Evolutionary conservation across 2,329 filamentous ascomycete genomes (phyloP), one percentile per base, ranked within the genome.

Genomic region (Colletotrichum agaves): DNA sequence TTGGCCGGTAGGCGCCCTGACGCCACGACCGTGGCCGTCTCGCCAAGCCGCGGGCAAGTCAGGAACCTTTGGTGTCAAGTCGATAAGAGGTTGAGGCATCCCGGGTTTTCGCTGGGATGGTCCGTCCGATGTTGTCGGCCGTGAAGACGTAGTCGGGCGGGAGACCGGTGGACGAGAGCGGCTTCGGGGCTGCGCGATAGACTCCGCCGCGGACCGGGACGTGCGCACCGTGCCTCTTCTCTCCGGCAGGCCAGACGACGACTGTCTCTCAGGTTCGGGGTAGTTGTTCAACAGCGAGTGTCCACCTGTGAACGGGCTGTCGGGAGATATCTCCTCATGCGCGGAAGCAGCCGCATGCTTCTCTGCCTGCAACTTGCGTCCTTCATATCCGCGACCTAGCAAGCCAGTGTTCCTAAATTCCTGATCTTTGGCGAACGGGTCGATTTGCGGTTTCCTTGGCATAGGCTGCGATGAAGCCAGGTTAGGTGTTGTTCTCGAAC

Each of bases 61-160:
- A 56, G 85, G 83, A 73, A 90, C 91, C 55, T 83, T 82, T 0
- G 89, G 88, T 0, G 88, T 89, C 44, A 93, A 83, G 73, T 92
- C 91, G 33, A 94, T 79, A 5, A 94, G 82, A 1, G 91, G 91
- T 69, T 88, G 88, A 3, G 83, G 83, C 72, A 74, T 76, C 11
- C 78, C 63, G 19, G 70, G 73, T 53, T 74, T 72, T 60, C 77
- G 73, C 58, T 74, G 39, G 37, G 67, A 65, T 5, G 69, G 66
- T 15, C 66, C 63, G 43, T 71, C 71, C 11, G 71, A 72, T 13
- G 69, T 63, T 27, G 55, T 46, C 43, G 69, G 31, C 37, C 69
- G 61, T 75, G 78, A 64, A 12, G 73, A 74, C 4, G 75, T 72
- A 12, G 71, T 69, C 33, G 75, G 75, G 21, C 73, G 74, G 53